A percentile compares a stretch with the other conserved stretches of the same genome.
phyloP scores from a whole-genome alignment of 192 early-diverging fungal genomes.

The Mortierella antarctica region DNA sequence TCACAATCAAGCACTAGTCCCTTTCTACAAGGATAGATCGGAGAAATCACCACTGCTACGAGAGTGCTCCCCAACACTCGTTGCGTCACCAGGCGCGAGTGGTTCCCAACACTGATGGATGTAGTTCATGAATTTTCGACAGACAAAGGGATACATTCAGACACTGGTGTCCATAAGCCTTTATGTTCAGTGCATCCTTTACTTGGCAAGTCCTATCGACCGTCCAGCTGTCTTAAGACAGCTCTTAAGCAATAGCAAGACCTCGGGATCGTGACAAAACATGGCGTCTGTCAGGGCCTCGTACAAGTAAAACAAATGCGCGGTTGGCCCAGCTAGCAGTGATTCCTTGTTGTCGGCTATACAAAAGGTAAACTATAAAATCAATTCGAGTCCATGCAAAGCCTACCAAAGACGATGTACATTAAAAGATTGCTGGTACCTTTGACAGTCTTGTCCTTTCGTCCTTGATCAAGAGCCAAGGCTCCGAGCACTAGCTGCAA shows the following conservation, averaged over 20 bases:
- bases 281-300: constrained; percentile 70
- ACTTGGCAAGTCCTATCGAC: constrained; percentile 45
- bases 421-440: no score
- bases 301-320: constrained; percentile 80
- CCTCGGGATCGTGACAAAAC: constrained; percentile 58
- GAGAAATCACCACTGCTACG: no score
- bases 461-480: constrained; percentile 12
- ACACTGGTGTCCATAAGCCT: no score
- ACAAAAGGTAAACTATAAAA: not conserved
- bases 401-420: not conserved
- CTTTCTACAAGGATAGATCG: no score
- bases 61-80: no score
- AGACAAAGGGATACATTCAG: no score
- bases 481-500: constrained; percentile 26
- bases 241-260: constrained; percentile 45
- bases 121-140: no score
- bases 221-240: constrained; percentile 56
- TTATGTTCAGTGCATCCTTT: not conserved
- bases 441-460: not conserved
- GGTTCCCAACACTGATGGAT: no score
- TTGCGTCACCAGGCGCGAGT: no score
- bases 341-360: constrained; percentile 20
- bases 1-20: no score
- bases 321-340: constrained; percentile 60
- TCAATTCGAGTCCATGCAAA: constrained; percentile 5